Evolutionary conservation across 441 rosid genomes (phyloP).

Genomic region (Euphorbia corollata): DNA sequence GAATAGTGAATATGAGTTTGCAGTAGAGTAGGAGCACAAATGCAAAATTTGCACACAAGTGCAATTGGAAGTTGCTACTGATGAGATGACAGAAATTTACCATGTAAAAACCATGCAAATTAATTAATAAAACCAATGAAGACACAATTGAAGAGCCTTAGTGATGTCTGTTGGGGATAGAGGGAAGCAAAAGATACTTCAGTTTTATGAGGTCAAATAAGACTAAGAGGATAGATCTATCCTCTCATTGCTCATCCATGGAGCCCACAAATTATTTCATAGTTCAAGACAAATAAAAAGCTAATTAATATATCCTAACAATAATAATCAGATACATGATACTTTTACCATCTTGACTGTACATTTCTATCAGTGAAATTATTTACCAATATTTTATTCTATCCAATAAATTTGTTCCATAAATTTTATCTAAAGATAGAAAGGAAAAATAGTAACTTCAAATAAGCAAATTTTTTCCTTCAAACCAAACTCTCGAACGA

Average conservation of each 20-base stretch:
- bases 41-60: not conserved
- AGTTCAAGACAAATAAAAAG: not conserved
- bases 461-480: not conserved
- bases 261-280: not conserved
- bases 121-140: not conserved
- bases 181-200: not conserved
- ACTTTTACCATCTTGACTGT: not conserved
- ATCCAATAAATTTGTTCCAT: not conserved
- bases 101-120: not conserved
- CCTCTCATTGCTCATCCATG: not conserved
- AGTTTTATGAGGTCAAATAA: not conserved
- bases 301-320: not conserved
- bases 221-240: not conserved
- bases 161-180: not conserved
- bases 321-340: not conserved
- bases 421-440: too few species aligned
- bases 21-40: not conserved
- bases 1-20: constrained; percentile 17
- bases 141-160: not conserved
- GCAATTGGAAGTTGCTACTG: not conserved
- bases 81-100: constrained; percentile 8
- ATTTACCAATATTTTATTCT: too few species aligned
- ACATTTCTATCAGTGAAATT: not conserved
- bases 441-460: not conserved
- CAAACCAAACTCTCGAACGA: not conserved